Evolutionary conservation across 2,329 filamentous ascomycete genomes (phyloP).

Genomic region (Calonectria montana): DNA sequence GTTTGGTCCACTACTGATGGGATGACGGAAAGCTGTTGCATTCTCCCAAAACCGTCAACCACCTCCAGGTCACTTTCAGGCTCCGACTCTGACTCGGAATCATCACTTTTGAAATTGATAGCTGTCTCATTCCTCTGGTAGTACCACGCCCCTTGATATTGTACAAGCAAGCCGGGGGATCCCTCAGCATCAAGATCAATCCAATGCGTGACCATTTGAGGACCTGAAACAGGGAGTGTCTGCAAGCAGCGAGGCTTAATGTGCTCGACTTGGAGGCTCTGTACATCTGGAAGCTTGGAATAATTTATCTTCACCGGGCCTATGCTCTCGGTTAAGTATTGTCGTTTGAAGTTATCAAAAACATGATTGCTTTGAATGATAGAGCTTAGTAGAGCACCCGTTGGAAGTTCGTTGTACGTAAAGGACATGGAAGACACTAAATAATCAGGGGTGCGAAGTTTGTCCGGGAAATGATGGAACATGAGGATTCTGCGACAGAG

Average conservation of each 20-base stretch:
- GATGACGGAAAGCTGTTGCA: neutral
- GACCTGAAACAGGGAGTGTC: neutral
- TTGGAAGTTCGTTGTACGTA: neutral
- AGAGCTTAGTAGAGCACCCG: neutral
- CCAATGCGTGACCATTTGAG: neutral
- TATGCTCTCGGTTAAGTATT: neutral
- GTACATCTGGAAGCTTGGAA: neutral
- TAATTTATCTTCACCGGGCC: neutral
- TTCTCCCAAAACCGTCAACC: neutral
- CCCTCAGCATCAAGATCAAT: conserved; percentile 18
- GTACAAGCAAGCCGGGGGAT: neutral
- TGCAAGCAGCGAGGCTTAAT: neutral
- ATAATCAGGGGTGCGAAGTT: neutral
- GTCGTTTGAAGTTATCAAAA: neutral
- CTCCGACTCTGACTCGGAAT: neutral
- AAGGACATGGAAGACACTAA: neutral
- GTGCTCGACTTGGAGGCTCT: neutral
- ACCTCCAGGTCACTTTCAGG: neutral
- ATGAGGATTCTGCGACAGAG: conserved; percentile 7
- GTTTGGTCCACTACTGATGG: neutral
- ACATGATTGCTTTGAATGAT: neutral
- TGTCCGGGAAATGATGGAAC: conserved; percentile 12
- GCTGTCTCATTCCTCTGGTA: conserved; percentile 7
- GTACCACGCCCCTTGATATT: neutral
- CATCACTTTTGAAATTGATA: neutral